Base-by-base conservation (phyloP, 176 grass and related monocot genomes). In the Zoysia japonica region DNA sequence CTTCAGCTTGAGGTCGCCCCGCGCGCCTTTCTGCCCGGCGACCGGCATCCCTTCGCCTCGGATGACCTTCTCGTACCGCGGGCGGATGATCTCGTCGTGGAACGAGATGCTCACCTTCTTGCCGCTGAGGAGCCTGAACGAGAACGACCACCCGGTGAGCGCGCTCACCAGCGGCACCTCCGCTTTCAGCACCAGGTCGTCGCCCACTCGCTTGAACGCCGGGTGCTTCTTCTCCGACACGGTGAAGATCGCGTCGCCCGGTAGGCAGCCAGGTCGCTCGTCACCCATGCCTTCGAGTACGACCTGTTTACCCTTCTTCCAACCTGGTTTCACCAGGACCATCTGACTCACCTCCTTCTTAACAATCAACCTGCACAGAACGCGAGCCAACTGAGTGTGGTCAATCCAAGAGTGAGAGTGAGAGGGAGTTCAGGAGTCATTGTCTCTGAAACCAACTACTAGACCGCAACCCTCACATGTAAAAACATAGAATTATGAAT, bases 101-200 rank as follows among this genome's bases (percentile, higher is more conserved):
- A 97, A 97, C 16, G 87, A 70, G 74, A 80, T 89, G 83, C 36
- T 92, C 87, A 94, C 87, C 68, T 94, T 97, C 81, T 73, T 85
- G 59, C 95, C 92, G 1, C 65, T 82, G 4, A 94, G 76, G 0
- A 94, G 85, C 65, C 91, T 74, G 83, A 97, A 94, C 5, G 87
- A 90, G 83, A 94, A 90, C 15, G 81, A 82, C 95, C 95, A 97
- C 13, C 95, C 95, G 0, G 88, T 92, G 65, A 94, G 89, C 46
- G 95, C 95, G 77, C 82, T 83, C 80, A 89, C 87, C 70, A 97
- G 54, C 45, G 95, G 89, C 66, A 97, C 89, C 85, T 97, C 88
- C 3, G 85, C 85, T 80, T 98, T 98, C n/a, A 98, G 82, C 61
- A 98, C 92, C 37, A 98, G 83, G 38, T 98, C 92, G 12, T 94